Base-by-base conservation (phyloP, 1,284 basidiomycete genomes). In the Apiotrichum gracile region DNA sequence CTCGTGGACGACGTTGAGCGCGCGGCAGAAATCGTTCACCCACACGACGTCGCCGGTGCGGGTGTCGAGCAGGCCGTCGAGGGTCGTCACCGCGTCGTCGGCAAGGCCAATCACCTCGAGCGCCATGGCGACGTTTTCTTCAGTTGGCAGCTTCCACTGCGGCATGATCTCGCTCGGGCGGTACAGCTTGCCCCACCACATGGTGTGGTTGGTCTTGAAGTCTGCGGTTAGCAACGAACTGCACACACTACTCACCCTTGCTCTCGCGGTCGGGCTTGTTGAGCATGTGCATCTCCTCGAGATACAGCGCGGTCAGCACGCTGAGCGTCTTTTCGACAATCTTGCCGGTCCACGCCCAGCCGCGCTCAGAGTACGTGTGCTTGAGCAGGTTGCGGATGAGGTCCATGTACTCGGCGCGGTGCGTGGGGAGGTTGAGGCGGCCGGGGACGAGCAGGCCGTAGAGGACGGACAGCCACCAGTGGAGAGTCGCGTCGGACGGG, bases 21-120 rank as follows among this genome's bases (percentile, higher is more conserved):
- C 85, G 80, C 94, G 83, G 74, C 93, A 97, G 70, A 97, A 96
- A 72, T 97, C 92, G 70, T 96, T 97, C 29, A 87, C 84, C 76
- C 85, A 85, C 19, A 83, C 78, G 53, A 79, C 83, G 64, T 88
- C 83, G 33, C 69, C 79, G 3, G 76, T 74, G 13, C 81, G 80
- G 6, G 76, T 79, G 13, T 77, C 75, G 10, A 89, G 74, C 16
- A 94, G 77, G 6, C 63, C 62, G 47, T 91, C 86, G 1, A 97
- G 78, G 50, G 81, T 82, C 53, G 78, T 72, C 25, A 83, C 82
- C 16, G 93, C 79, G 41, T 80, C 77, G 50, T 89, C 83, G 21
- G 70, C 71, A 3, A 72, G 46, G 19, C 38, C 61, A n/a, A 94
- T 74, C 19, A 94, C 79, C 53, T 91, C 84, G 40, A 97, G 73